Evolutionary conservation across 2,329 filamentous ascomycete species (phyloP), one percentile per base, ranked within the genome.

Genomic region (Rhinocladiella mackenziei): DNA sequence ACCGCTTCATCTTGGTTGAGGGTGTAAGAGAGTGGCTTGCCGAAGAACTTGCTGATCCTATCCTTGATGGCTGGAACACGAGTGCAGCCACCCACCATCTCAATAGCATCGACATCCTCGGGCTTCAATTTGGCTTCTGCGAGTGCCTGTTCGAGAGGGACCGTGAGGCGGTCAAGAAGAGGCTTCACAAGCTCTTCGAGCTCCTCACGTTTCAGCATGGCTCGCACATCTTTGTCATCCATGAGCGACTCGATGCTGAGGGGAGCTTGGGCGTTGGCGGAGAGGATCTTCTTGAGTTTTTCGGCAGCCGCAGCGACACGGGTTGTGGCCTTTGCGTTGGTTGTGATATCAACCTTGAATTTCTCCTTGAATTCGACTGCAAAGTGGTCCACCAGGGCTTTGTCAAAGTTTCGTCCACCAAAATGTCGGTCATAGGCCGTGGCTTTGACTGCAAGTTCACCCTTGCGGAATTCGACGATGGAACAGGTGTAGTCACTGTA

Each of bases 1-100:
- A 96, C 82, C 56, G 92, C 92, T 76, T 98, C 92, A 62, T 98
- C 92, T 66, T 94, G 89, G 78, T 98, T 98, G 59, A 96, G 81
- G 37, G 92, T 98, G 79, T 87, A 98, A 39, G 89, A 96, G 13
- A 98, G 81, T 22, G 71, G 68, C 79, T 96, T 97, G 74, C 83
- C 83, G 65, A 98, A 98, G 78, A 91, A 98, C 45, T 80, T 71
- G 70, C 87, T 80, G 64, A 98, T 88, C 61, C 81, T 80, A 58
- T 91, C 82, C 80, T 98, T 98, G 68, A 98, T 76, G 40, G 88
- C 74, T 34, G 92, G 92, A 11, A 98, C 85, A 80, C 92, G 92
- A 38, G 89, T 92, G 69, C 86, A 89, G 58, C 89, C 92, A 70
- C 92, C 92, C 47, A 97, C 86, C 65, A 98, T 80, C 75, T 98